Base-by-base conservation (phyloP, 179 eudicot genomes). In the Actinidia arguta region DNA sequence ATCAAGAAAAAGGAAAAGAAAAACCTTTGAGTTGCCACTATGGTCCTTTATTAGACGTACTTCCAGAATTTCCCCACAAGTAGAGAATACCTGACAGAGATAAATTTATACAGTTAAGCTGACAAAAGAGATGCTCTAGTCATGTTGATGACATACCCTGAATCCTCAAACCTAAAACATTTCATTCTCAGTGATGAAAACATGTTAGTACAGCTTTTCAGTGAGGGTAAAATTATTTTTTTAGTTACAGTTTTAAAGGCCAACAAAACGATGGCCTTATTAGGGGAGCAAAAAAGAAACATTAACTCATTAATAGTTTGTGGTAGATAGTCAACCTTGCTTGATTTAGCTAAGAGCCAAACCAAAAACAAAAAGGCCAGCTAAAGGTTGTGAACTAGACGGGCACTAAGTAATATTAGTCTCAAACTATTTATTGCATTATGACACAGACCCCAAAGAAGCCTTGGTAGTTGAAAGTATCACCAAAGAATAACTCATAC, bases 11-110 rank as follows among this genome's bases (percentile, higher is more conserved):
- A 73, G 27, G 54, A 70, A 48, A 46, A 48, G 46, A 25, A 47
- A 5, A 55, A 93, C 94, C 96, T 90, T 93, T n/a, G 85, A 62
- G 48, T 50, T 84, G 85, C 93, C 94, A 73, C 84, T 83, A 20
- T 83, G 88, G 81, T 93, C 94, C 87, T 87, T 90, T 73, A 92
- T 89, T 83, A 91, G 77, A 44, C 94, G 96, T 72, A 89, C 74
- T 72, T 90, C 94, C 81, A 86, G 17, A 55, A 93, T 87, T 81
- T 90, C 90, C 39, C 94, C 96, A 64, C 93, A 93, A 61, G 88
- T 39, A 61, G 94, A 91, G 73, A 93, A 91, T 39, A 85, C 84
- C 96, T 93, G 87, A 73, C 75, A 46, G 75, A 70, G 54, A 70
- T 25, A 70, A 11, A 70, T 24, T 36, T 18, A 46, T 1, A 70